Percentiles rank a stretch among this genome's conserved stretches.
phyloP scores from a whole-genome alignment of 192 early-diverging fungal species.

The Geranomyces michiganensis region DNA sequence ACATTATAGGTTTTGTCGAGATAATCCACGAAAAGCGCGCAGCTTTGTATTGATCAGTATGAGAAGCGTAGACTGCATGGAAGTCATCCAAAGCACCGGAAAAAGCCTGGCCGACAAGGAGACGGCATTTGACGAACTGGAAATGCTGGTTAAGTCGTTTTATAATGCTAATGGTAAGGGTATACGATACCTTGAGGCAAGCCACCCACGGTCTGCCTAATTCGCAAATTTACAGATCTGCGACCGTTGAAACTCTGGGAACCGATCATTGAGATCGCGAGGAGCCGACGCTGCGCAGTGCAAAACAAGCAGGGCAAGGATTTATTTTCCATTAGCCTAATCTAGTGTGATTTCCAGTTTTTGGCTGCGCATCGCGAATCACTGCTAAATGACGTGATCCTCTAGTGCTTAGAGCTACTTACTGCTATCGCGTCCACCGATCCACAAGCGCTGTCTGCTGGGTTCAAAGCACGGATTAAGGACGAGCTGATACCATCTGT shows the following conservation, averaged over 20 bases:
- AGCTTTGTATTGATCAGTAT: not conserved
- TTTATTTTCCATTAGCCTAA: too few relatives aligned
- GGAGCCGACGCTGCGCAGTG: slow-evolving; percentile 66
- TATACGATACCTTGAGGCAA: not conserved
- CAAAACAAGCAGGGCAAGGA: slow-evolving; percentile 90
- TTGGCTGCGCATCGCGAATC: slow-evolving; percentile 38
- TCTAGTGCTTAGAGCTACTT: slow-evolving; percentile 14
- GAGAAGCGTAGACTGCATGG: slow-evolving; percentile 66
- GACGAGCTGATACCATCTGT: slow-evolving; percentile 9
- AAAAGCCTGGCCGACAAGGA: slow-evolving; percentile 69
- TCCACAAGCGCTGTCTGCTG: not conserved
- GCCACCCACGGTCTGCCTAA: not conserved
- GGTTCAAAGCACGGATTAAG: slow-evolving; percentile 6
- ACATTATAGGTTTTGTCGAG: not conserved
- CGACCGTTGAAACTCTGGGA: slow-evolving; percentile 89
- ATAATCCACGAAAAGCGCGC: not conserved
- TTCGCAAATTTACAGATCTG: slow-evolving; percentile 59
- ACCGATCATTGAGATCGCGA: slow-evolving; percentile 61
- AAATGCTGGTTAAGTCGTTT: slow-evolving; percentile 81
- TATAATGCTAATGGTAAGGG: slow-evolving; percentile 80
- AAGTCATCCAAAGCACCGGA: slow-evolving; percentile 60
- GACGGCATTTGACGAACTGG: slow-evolving; percentile 89
- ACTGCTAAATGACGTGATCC: slow-evolving; percentile 34
- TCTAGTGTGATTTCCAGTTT: slow-evolving; percentile 34
- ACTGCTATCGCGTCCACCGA: not conserved